Evolutionary conservation across 2,329 filamentous ascomycete genomes (phyloP).

Genomic region (Waltergamsia citrina): DNA sequence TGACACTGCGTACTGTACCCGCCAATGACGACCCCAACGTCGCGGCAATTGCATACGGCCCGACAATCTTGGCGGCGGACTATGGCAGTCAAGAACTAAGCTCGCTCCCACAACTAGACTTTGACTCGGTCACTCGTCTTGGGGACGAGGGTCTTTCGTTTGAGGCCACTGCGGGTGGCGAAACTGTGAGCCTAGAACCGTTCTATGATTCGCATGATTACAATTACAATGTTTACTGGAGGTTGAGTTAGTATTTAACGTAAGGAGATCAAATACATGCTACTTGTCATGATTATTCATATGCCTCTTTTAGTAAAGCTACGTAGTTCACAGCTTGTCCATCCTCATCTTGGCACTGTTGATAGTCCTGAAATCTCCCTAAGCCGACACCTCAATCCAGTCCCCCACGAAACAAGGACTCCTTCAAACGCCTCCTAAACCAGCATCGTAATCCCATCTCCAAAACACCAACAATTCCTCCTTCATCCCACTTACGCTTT

Average conservation of each 20-base stretch:
- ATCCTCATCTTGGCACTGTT: too few species aligned
- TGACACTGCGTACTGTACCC: constrained; percentile 28
- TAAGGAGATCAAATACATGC: too few species aligned
- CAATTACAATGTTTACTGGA: constrained; percentile 34
- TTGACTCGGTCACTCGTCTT: constrained; percentile 16
- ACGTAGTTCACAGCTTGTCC: too few species aligned
- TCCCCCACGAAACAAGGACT: too few species aligned
- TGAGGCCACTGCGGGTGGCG: constrained; percentile 17
- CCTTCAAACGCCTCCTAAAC: too few species aligned
- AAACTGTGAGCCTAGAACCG: constrained; percentile 20
- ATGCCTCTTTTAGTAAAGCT: too few species aligned
- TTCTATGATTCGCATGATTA: constrained; percentile 30
- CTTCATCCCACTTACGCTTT: too few species aligned
- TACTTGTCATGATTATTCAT: too few species aligned
- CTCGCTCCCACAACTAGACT: constrained; percentile 16
- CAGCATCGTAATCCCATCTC: too few species aligned
- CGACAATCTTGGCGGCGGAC: constrained; percentile 32
- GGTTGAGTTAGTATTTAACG: constrained; percentile 5
- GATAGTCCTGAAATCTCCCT: too few species aligned
- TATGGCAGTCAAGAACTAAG: constrained; percentile 23
- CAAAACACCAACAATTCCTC: too few species aligned
- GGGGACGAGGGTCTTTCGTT: constrained; percentile 17
- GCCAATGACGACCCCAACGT: constrained; percentile 36
- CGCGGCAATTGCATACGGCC: constrained; percentile 36
- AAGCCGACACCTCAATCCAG: neutral